phyloP scores from a whole-genome alignment of 208 protist species.

The Lotmaria passim region DNA sequence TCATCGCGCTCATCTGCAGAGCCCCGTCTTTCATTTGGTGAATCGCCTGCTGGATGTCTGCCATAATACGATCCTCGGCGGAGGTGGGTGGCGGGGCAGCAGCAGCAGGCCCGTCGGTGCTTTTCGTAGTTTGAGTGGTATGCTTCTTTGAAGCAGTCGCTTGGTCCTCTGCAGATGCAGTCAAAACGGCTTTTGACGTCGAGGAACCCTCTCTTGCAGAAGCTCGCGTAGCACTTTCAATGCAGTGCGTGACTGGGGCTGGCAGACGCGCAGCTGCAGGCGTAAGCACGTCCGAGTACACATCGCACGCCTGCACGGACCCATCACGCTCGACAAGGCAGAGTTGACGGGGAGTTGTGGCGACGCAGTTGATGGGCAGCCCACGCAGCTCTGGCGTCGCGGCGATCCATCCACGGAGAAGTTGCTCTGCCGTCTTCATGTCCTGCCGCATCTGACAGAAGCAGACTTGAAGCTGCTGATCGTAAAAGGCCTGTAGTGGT shows the following conservation, averaged over 20 bases:
- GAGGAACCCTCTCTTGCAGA: neutral
- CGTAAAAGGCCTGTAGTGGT: conserved; percentile 21
- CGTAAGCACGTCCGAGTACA: conserved; percentile 16
- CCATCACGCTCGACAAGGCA: neutral
- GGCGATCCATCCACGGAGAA: conserved; percentile 12
- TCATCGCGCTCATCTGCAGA: conserved; percentile 60
- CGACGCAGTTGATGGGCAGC: conserved; percentile 30
- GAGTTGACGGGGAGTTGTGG: conserved; percentile 12
- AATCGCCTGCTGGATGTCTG: conserved; percentile 58
- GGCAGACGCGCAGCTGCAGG: conserved; percentile 9
- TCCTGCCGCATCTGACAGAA: conserved; percentile 18
- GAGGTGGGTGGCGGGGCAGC: neutral
- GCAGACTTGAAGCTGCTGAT: conserved; percentile 21
- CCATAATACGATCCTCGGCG: conserved; percentile 50
- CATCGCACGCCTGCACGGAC: neutral
- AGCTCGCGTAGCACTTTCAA: neutral
- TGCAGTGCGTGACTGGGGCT: neutral
- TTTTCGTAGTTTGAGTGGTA: neutral
- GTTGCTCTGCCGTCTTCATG: neutral
- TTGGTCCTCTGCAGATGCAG: neutral
- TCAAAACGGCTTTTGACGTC: neutral
- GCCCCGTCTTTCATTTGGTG: conserved; percentile 65
- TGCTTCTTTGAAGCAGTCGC: neutral
- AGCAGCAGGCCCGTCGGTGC: neutral
- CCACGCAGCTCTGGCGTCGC: conserved; percentile 5